These are phyloP conservation scores for Colletotrichum spaethianum DNA, from an alignment of 2,329 filamentous ascomycete genomes.

Conservation along the genomic window DNA sequence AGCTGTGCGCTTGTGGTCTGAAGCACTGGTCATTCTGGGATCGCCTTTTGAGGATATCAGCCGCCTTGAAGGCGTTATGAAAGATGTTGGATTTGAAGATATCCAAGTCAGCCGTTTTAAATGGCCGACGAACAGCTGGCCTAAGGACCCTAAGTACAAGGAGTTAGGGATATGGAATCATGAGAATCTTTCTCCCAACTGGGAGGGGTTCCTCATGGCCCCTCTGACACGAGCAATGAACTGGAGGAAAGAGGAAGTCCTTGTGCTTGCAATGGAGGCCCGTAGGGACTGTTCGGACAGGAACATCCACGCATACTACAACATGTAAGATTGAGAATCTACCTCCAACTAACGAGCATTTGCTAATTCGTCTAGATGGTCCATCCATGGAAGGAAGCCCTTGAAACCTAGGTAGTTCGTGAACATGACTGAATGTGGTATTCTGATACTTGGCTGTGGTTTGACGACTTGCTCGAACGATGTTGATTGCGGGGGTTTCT, in stretches of 20 bases:
- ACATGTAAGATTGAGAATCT: slow-evolving; percentile 48
- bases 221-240: slow-evolving; percentile 54
- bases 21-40: not conserved
- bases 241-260: slow-evolving; percentile 52
- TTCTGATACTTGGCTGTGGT: too few relatives aligned
- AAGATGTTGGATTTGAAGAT: slow-evolving; percentile 49
- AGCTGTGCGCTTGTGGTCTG: not conserved
- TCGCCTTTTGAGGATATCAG: not conserved
- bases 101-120: slow-evolving; percentile 48
- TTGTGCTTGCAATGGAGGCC: slow-evolving; percentile 51
- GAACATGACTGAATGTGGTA: too few relatives aligned
- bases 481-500: too few relatives aligned
- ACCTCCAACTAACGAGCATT: not conserved
- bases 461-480: too few relatives aligned
- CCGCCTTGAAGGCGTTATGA: not conserved
- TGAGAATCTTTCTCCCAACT: slow-evolving; percentile 39
- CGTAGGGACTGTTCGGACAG: slow-evolving; percentile 51
- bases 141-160: slow-evolving; percentile 48
- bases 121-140: slow-evolving; percentile 50
- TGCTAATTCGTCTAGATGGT: slow-evolving; percentile 12
- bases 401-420: not conserved
- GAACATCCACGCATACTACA: slow-evolving; percentile 54
- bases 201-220: slow-evolving; percentile 53
- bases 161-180: slow-evolving; percentile 46
- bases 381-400: slow-evolving; percentile 44